Base-by-base conservation (phyloP, 345 rosid species). In the Iberis pinnata region DNA sequence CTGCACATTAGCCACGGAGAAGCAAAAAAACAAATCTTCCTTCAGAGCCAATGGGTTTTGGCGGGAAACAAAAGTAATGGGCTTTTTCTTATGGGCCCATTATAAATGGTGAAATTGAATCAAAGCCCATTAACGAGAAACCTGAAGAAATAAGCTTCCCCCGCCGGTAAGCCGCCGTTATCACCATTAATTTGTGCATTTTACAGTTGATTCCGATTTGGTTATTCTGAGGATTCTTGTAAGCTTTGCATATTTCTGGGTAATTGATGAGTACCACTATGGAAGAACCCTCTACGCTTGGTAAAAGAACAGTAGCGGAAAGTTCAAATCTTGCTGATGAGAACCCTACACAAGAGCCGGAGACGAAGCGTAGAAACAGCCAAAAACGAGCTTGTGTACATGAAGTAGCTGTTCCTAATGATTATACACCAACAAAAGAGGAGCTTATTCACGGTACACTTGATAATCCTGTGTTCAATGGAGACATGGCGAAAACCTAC, bases 401-500 rank as follows among this genome's bases (percentile, higher is more conserved):
- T 35, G 98, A 92, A 78, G 97, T 92, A 19, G 93, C 90, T 8
- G 94, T 83, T 32, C 97, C 98, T 0, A 75, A 67, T 43, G 88
- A 73, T 14, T 83, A 81, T 26, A 40, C 65, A 50, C 63, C 88
- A 14, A 65, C 72, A 29, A 77, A 73, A 69, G 90, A 80, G 18
- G 94, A 88, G 65, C 17, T 51, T 0, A 18, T 77, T 16, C 49
- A 83, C 36, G 97, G 97, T 17, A 76, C 94, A 4, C 93, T 92
- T 52, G 74, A 86, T 7, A 76, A 76, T 58, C 97, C 98, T 0
- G 61, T 58, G 3, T 92, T 70, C 67, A 70, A 64, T 42, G 98
- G 98, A 15, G 76, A 79, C 32, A 80, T 80, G 95, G 88, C 98
- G 0, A 92, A 92, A 64, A 71, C 78, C 6, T 92, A 88, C 55